A percentile compares a stretch with the other conserved stretches of the same genome.
Evolutionary conservation across 2,329 filamentous ascomycete species (phyloP).

Genomic region (Pestalotiopsis sp.): DNA sequence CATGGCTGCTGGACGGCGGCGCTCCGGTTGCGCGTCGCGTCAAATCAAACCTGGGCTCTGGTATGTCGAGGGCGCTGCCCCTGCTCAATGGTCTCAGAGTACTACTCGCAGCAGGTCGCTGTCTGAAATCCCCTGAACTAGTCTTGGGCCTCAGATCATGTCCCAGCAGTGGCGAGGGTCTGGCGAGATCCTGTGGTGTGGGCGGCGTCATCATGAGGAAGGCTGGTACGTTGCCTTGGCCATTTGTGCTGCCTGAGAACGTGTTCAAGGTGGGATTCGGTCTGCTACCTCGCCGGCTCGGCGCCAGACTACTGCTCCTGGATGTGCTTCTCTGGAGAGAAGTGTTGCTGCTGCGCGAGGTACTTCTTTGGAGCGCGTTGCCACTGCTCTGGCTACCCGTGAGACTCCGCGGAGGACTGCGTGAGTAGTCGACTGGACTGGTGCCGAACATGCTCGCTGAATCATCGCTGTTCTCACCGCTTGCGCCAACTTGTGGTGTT

Average conservation of each 20-base stretch:
- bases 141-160: slow-evolving; percentile 20
- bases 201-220: slow-evolving; percentile 36
- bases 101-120: slow-evolving; percentile 29
- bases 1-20: not conserved
- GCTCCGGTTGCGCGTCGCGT: not conserved
- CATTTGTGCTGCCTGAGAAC: slow-evolving; percentile 24
- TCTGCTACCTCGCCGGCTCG: slow-evolving; percentile 46
- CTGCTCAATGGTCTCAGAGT: slow-evolving; percentile 21
- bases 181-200: slow-evolving; percentile 22
- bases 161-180: slow-evolving; percentile 25
- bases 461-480: slow-evolving; percentile 57
- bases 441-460: slow-evolving; percentile 56
- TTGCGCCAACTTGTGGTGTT: slow-evolving; percentile 42
- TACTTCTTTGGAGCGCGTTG: slow-evolving; percentile 42
- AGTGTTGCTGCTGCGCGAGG: slow-evolving; percentile 53
- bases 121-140: slow-evolving; percentile 6
- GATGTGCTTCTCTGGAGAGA: slow-evolving; percentile 46
- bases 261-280: slow-evolving; percentile 18
- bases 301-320: slow-evolving; percentile 55
- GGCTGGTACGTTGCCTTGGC: slow-evolving; percentile 28
- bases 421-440: slow-evolving; percentile 60
- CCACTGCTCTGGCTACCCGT: slow-evolving; percentile 52
- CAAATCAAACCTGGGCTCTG: not conserved
- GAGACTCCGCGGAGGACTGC: slow-evolving; percentile 58
- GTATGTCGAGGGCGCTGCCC: slow-evolving; percentile 13